Evolutionary conservation across 768 basidiomycete genomes (phyloP).

Genomic region (Fomitopsis serialis): DNA sequence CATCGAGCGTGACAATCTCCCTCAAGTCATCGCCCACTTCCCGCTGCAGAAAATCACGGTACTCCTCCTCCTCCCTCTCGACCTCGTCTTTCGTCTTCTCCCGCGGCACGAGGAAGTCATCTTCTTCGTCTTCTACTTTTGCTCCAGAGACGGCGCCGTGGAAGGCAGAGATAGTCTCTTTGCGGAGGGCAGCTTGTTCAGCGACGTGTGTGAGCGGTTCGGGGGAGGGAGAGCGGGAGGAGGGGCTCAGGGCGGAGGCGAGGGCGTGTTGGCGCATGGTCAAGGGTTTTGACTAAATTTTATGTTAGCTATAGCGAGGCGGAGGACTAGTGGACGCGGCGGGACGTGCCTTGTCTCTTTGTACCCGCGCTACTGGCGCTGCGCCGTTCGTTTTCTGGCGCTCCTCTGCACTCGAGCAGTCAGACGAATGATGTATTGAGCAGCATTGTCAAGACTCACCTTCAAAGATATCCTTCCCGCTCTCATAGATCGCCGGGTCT

Average conservation of each 20-base stretch:
- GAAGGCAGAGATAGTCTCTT: slow-evolving; percentile 85
- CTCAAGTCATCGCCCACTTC: slow-evolving; percentile 76
- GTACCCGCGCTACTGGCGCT: slow-evolving; percentile 17
- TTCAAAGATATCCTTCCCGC: slow-evolving; percentile 67
- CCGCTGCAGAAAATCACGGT: slow-evolving; percentile 72
- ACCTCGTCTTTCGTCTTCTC: slow-evolving; percentile 76
- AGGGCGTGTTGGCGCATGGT: slow-evolving; percentile 73
- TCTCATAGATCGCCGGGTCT: slow-evolving; percentile 83
- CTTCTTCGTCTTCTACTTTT: slow-evolving; percentile 43
- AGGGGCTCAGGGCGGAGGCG: slow-evolving; percentile 54
- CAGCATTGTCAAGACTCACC: slow-evolving; percentile 38
- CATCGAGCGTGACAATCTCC: slow-evolving; percentile 58
- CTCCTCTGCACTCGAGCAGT: slow-evolving; percentile 47
- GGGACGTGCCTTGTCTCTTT: slow-evolving; percentile 50
- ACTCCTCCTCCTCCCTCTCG: slow-evolving; percentile 80
- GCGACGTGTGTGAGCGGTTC: slow-evolving; percentile 62
- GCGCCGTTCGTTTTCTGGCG: slow-evolving; percentile 40
- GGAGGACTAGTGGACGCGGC: no score
- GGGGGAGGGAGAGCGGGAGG: slow-evolving; percentile 53
- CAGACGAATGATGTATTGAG: not conserved
- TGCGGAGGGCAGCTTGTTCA: slow-evolving; percentile 69
- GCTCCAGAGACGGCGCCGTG: slow-evolving; percentile 35
- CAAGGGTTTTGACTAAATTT: slow-evolving; percentile 72
- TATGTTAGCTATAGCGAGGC: no score
- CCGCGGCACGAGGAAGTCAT: slow-evolving; percentile 66